Evolutionary conservation across 1,284 basidiomycete genomes (phyloP).

Genomic region (Tremellales sp.): DNA sequence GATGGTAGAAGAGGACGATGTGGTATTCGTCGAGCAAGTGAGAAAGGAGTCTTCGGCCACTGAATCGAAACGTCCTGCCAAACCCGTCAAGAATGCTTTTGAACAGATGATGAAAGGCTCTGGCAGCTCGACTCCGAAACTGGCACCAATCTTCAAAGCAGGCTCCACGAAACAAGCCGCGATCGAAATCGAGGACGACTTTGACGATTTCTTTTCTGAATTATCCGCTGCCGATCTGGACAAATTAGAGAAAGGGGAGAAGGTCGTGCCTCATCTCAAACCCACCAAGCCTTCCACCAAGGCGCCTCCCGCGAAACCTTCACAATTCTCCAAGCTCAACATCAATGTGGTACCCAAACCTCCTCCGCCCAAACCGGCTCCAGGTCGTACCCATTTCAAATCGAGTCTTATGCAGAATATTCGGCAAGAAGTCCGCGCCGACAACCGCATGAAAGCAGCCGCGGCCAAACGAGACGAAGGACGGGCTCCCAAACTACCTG

Average conservation of each 20-base stretch:
- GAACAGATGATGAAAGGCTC: slow-evolving; percentile 45
- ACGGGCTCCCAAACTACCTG: slow-evolving; percentile 23
- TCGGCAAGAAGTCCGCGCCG: slow-evolving; percentile 27
- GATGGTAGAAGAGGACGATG: slow-evolving; percentile 40
- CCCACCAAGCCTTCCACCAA: slow-evolving; percentile 6
- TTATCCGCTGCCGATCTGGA: slow-evolving; percentile 39
- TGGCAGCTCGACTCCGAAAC: slow-evolving; percentile 15
- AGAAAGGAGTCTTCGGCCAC: neutral
- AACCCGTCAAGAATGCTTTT: slow-evolving; percentile 40
- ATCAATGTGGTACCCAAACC: slow-evolving; percentile 35
- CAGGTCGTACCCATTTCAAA: slow-evolving; percentile 21
- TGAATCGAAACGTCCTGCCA: neutral
- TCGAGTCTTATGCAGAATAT: slow-evolving; percentile 42
- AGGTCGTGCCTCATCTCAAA: slow-evolving; percentile 12
- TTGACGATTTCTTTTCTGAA: slow-evolving; percentile 35
- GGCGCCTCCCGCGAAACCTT: slow-evolving; percentile 2
- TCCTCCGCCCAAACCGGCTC: slow-evolving; percentile 19
- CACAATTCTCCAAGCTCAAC: slow-evolving; percentile 24
- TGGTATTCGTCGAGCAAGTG: slow-evolving; percentile 32
- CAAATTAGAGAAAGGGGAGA: slow-evolving; percentile 38
- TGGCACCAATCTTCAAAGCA: neutral
- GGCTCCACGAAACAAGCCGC: slow-evolving; percentile 11
- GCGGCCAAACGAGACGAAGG: slow-evolving; percentile 17
- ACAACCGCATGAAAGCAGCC: slow-evolving; percentile 7
- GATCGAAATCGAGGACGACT: slow-evolving; percentile 29